Percentiles rank a stretch among this genome's conserved stretches.
Conservation (phyloP, 139 green algal species). For the Closterium sp. region DNA sequence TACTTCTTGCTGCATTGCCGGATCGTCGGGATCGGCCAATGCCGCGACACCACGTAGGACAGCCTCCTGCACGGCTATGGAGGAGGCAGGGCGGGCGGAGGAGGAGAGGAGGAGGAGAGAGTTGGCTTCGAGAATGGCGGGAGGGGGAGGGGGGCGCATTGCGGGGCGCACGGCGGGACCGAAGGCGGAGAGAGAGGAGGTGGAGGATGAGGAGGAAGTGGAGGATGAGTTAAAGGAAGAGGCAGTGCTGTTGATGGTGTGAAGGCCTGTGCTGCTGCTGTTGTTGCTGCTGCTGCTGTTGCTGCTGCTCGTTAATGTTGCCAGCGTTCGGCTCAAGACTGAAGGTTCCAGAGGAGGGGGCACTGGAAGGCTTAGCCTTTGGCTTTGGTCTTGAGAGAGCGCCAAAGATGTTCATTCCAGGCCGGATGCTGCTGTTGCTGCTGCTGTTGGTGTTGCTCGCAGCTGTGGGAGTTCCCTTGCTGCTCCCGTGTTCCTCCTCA, state of each 20-base stretch:
- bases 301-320: not conserved
- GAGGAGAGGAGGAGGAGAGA: not conserved
- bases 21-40: constrained; percentile 13
- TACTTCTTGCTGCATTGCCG: not conserved
- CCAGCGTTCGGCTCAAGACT: not conserved
- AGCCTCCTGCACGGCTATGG: constrained; percentile 1
- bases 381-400: too few species aligned
- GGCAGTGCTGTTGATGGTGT: not conserved
- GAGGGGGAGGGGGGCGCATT: not conserved
- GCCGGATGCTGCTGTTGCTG: not conserved
- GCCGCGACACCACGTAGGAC: not conserved
- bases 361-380: not conserved
- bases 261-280: not conserved
- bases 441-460: not conserved
- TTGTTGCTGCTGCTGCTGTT: not conserved
- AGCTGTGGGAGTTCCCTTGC: not conserved
- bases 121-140: not conserved
- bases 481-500: not conserved
- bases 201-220: not conserved
- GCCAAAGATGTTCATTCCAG: not conserved
- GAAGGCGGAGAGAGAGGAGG: not conserved
- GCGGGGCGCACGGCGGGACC: not conserved
- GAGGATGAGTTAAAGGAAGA: not conserved
- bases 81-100: not conserved
- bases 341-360: not conserved